These are phyloP conservation scores for Neoscytalidium dimidiatum DNA, from an alignment of 2,329 filamentous ascomycete genomes.

Conservation along the genomic window DNA sequence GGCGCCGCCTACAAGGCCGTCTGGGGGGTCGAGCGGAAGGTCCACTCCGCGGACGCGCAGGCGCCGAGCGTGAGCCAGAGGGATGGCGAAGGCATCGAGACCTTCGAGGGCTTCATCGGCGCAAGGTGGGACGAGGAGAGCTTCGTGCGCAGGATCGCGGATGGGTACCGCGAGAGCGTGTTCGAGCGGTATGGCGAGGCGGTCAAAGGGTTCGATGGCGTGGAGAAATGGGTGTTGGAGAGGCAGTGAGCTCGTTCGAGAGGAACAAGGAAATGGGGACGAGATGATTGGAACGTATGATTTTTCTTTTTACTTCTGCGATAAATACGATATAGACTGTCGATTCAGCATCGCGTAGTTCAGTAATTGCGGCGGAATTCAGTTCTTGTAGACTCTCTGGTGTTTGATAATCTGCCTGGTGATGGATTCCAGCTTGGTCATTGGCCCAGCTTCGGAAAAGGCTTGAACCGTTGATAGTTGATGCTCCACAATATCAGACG, in stretches of 20 bases:
- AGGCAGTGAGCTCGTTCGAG: constrained; percentile 21
- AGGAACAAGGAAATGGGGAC: neutral
- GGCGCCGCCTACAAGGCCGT: constrained; percentile 95
- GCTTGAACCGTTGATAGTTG: too few relatives aligned
- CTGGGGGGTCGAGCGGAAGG: constrained; percentile 76
- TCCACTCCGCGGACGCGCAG: neutral
- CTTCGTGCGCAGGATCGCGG: constrained; percentile 78
- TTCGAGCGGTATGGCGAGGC: constrained; percentile 80
- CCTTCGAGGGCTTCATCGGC: constrained; percentile 86
- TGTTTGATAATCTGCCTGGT: too few relatives aligned
- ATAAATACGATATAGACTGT: neutral
- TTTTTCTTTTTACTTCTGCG: too few relatives aligned
- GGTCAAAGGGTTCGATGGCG: constrained; percentile 72
- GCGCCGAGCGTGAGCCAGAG: neutral
- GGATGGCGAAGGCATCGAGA: constrained; percentile 53
- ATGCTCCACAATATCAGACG: too few relatives aligned
- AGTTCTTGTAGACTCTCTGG: too few relatives aligned
- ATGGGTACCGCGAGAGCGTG: constrained; percentile 73
- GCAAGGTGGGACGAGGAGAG: constrained; percentile 81
- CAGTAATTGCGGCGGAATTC: neutral
- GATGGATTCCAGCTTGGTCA: too few relatives aligned
- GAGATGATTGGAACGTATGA: neutral
- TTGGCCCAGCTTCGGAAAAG: too few relatives aligned
- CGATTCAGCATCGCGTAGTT: neutral
- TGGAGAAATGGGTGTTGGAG: constrained; percentile 68